phyloP scores from a whole-genome alignment of 73 alveolate species.

The Symbiodinium pilosum region DNA sequence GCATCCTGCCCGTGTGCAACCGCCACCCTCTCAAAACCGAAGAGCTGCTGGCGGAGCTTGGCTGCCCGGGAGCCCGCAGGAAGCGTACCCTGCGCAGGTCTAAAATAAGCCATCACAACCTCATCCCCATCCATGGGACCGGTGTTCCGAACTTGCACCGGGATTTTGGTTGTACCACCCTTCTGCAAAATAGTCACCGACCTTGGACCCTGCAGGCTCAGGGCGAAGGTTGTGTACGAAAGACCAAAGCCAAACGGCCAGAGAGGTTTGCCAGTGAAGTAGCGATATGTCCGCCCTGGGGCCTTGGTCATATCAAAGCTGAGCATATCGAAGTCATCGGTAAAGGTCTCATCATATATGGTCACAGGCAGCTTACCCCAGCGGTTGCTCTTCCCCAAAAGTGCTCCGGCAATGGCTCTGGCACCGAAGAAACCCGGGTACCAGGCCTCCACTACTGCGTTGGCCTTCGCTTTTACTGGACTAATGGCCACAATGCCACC shows the following conservation, averaged over 20 bases:
- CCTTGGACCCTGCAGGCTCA: not conserved
- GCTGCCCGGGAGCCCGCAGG: not conserved
- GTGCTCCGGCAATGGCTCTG: not conserved
- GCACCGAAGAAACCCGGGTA: constrained; percentile 42
- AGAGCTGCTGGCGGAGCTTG: not conserved
- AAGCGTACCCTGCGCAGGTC: not conserved
- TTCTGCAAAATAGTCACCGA: not conserved
- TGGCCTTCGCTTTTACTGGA: not conserved
- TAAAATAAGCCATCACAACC: not conserved
- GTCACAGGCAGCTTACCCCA: constrained; percentile 49
- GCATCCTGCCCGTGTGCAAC: not conserved
- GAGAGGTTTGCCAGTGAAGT: constrained; percentile 15
- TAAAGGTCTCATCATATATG: not conserved
- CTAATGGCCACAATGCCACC: constrained; percentile 29
- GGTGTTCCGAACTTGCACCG: not conserved
- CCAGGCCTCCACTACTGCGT: constrained; percentile 11
- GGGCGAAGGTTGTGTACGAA: constrained; percentile 18
- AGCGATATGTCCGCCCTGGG: constrained; percentile 32
- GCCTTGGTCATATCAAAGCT: not conserved
- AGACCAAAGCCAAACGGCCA: constrained; percentile 59
- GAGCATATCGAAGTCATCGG: not conserved
- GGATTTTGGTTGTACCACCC: not conserved
- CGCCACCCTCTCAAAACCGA: constrained; percentile 10
- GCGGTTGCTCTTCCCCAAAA: constrained; percentile 10
- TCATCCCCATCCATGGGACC: constrained; percentile 33